Evolutionary conservation across 768 basidiomycete genomes (phyloP), one percentile per base, ranked within the genome.

Genomic region (Solioccasus polychromus): DNA sequence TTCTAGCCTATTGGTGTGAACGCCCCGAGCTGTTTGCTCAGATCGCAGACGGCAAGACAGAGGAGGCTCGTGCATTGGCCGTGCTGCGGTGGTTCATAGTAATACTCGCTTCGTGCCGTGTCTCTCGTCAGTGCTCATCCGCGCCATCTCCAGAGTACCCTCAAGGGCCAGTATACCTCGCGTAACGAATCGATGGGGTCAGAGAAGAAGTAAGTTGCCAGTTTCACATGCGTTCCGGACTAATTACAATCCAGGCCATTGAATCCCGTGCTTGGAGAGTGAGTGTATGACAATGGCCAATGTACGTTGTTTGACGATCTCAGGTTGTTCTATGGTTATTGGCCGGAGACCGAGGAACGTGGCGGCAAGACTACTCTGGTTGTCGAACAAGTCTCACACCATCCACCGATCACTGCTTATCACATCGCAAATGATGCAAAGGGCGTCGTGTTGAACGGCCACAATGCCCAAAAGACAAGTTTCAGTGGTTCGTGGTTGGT

Each of bases 51-150:
- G 91, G 83, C 5, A 75, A 73, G 61, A 80, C 78, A 11, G 78
- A 82, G 24, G 85, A 93, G 64, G 81, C 83, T 2, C 75, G 93
- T 39, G 76, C 83, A 3, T 71, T 89, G 41, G 79, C 83, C 6
- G 91, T 97, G n/a, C 75, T 97, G 35, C 80, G 78, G 57, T 99
- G 95, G 95, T 99, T 98, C 70, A 88, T 99, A 59, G 85, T 89
- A 55, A 53, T 36, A 24, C 46, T 35, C 18, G n/a, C 34, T 17
- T 23, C 23, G 12, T 19, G 15, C 25, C 38, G 23, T 9, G 28
- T 32, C 6, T 17, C 22, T 42, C 14, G 23, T 35, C 8, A 20
- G 29, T 39, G 35, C 36, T 56, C 44, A 55, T 37, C 18, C 17
- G 31, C n/a, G 19, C 24, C 17, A 19, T 45, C 25, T 34, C 14